Evolutionary conservation across 1,284 basidiomycete species (phyloP).

Genomic region (Coriolopsis trogii): DNA sequence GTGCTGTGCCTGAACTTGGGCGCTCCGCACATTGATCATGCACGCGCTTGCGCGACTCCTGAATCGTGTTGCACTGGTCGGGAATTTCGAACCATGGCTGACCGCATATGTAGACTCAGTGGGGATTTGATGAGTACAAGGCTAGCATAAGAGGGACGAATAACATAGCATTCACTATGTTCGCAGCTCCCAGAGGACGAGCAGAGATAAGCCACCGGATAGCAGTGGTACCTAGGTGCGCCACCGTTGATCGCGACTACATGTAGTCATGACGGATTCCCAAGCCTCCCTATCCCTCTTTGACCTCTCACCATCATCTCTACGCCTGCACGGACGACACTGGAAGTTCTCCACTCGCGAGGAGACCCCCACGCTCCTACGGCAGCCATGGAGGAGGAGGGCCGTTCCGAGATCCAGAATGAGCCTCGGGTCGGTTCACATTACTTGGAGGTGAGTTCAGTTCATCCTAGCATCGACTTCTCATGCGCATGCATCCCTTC

Average conservation of each 20-base stretch:
- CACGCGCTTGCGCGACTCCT: neutral
- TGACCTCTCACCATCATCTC: neutral
- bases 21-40: neutral
- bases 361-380: neutral
- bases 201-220: too few relatives aligned
- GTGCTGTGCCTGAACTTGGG: neutral
- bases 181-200: too few relatives aligned
- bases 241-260: neutral
- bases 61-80: too few relatives aligned
- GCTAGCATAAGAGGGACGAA: too few relatives aligned
- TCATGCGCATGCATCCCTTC: neutral
- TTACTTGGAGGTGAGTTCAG: slow-evolving; percentile 21
- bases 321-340: neutral
- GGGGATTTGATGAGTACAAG: too few relatives aligned
- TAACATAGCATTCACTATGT: too few relatives aligned
- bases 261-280: neutral
- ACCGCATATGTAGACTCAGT: too few relatives aligned
- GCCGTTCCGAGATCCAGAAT: neutral
- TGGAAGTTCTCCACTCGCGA: neutral
- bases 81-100: too few relatives aligned
- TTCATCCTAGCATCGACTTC: too few relatives aligned
- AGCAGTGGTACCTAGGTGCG: too few relatives aligned
- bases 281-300: neutral
- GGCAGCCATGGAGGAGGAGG: slow-evolving; percentile 8
- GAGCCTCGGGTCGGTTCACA: slow-evolving; percentile 10